These are phyloP conservation scores for Helichrysum umbraculigerum DNA, from an alignment of 129 eudicot genomes.

Conservation along the genomic window DNA sequence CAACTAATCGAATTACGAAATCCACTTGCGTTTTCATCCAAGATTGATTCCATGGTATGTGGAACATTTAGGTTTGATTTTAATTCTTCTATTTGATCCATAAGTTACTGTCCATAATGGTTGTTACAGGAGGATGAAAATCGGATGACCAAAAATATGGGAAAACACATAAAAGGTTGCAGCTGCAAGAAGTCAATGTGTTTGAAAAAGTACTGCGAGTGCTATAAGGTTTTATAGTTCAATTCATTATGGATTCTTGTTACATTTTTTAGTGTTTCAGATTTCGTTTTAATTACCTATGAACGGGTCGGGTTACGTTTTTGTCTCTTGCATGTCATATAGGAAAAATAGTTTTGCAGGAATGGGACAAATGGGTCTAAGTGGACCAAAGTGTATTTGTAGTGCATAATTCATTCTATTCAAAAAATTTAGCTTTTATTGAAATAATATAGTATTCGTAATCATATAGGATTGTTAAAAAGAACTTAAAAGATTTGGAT, in stretches of 20 bases:
- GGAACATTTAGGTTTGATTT: not conserved
- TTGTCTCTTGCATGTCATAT: not conserved
- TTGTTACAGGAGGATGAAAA: constrained; percentile 50
- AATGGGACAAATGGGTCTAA: not conserved
- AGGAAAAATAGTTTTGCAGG: not conserved
- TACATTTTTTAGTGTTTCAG: not conserved
- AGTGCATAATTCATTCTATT: not conserved
- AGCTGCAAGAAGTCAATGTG: constrained; percentile 94
- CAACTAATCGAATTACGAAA: constrained; percentile 53
- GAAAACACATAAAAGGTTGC: constrained; percentile 82
- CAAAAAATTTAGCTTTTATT: not conserved
- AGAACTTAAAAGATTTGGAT: not conserved
- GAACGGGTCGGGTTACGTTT: not conserved
- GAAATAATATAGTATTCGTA: not conserved
- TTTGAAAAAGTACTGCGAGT: constrained; percentile 83
- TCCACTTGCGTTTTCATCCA: constrained; percentile 77
- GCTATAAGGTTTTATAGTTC: constrained; percentile 67
- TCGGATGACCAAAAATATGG: constrained; percentile 46
- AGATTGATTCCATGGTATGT: constrained; percentile 45
- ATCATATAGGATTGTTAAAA: not conserved
- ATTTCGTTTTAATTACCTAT: not conserved
- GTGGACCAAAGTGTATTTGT: not conserved
- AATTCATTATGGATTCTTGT: not conserved
- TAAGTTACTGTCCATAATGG: not conserved
- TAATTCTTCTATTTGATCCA: not conserved